Evolutionary conservation across 2,329 filamentous ascomycete species (phyloP).

Genomic region (Cordyceps cicadae): DNA sequence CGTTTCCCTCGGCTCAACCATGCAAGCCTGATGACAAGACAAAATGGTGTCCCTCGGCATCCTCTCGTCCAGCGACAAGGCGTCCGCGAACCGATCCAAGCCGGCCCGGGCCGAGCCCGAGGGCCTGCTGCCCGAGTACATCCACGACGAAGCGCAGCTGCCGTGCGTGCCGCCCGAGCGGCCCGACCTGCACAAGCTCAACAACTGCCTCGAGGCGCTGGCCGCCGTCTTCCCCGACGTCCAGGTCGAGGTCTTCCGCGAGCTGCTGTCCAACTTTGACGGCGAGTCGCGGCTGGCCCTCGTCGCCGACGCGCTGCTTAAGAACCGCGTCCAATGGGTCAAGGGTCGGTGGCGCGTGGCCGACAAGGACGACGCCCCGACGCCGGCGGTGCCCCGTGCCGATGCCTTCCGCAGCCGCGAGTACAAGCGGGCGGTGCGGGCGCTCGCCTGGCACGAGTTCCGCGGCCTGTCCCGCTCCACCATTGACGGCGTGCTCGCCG

Average conservation of each 20-base stretch:
- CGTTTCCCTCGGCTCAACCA: constrained; percentile 18
- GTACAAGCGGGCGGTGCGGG: constrained; percentile 62
- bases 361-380: constrained; percentile 27
- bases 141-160: constrained; percentile 49
- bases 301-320: constrained; percentile 68
- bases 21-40: constrained; percentile 24
- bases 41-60: constrained; percentile 43
- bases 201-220: constrained; percentile 59
- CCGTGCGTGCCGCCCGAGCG: constrained; percentile 39
- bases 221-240: constrained; percentile 69
- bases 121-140: constrained; percentile 33
- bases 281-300: constrained; percentile 69
- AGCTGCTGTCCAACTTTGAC: constrained; percentile 68
- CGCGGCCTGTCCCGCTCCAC: constrained; percentile 63
- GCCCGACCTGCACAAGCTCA: constrained; percentile 60
- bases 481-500: constrained; percentile 70
- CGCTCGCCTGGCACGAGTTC: constrained; percentile 67
- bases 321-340: constrained; percentile 61
- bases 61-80: constrained; percentile 35
- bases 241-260: constrained; percentile 74
- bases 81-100: constrained; percentile 25
- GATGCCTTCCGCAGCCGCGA: constrained; percentile 59
- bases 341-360: constrained; percentile 55
- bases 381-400: constrained; percentile 39
- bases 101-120: constrained; percentile 21